These are phyloP conservation scores for Fusarium sp. DNA, from an alignment of 2,329 filamentous ascomycete genomes.

Conservation along the genomic window DNA sequence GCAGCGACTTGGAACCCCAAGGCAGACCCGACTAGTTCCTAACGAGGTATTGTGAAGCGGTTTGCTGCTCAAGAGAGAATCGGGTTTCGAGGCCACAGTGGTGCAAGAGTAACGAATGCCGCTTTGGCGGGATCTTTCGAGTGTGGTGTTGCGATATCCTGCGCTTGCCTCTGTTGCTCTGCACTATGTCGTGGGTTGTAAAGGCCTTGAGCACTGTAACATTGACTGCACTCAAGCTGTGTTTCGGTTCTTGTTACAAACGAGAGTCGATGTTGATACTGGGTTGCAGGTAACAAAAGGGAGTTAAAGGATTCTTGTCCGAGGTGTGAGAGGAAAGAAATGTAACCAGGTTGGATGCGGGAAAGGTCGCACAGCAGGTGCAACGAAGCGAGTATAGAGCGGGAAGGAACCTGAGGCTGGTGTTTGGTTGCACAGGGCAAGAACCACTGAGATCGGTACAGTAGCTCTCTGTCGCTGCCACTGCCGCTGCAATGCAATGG, in stretches of 20 bases:
- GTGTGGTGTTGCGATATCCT: conserved; percentile 13
- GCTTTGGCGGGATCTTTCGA: conserved; percentile 7
- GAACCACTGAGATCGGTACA: conserved; percentile 28
- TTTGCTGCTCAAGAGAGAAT: conserved; percentile 2
- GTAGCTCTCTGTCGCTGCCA: conserved; percentile 17
- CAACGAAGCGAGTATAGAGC: conserved; percentile 32
- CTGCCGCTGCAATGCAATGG: conserved; percentile 5
- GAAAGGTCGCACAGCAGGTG: conserved; percentile 36
- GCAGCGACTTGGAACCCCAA: conserved; percentile 1
- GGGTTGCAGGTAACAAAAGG: conserved; percentile 28
- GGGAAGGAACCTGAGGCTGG: conserved; percentile 19
- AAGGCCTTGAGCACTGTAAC: conserved; percentile 2
- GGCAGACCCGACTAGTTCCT: not conserved
- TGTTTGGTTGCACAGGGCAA: conserved; percentile 38
- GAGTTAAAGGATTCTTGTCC: conserved; percentile 21
- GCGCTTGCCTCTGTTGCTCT: conserved; percentile 5
- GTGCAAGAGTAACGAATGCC: not conserved
- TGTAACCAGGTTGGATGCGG: conserved; percentile 11
- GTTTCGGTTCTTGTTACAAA: conserved; percentile 19
- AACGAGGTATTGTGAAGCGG: not conserved
- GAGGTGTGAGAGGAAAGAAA: conserved; percentile 34
- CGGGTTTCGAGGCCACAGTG: not conserved
- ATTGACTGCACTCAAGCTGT: conserved; percentile 30
- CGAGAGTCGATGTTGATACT: conserved; percentile 14
- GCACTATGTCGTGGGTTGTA: conserved; percentile 12